Evolutionary conservation across 768 basidiomycete species (phyloP), one percentile per base, ranked within the genome.

Genomic region (Chalciporus pseudorubinellus): DNA sequence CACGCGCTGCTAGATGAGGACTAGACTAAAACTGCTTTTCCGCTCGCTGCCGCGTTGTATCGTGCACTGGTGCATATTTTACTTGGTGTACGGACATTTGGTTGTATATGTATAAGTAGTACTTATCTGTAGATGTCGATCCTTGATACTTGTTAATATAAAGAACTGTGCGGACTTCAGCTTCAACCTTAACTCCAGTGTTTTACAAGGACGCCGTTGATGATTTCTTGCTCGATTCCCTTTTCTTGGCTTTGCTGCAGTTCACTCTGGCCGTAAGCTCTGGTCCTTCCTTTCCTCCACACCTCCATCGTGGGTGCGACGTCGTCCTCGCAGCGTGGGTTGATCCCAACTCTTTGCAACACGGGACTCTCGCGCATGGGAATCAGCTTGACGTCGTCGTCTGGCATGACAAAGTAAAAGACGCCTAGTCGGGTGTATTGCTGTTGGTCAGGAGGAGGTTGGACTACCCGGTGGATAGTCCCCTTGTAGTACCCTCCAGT

Each of bases 381-480:
- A 3, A 66, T 63, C 22, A 85, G 68, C 45, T 65, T 71, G 39
- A 75, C 73, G 24, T 74, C 59, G 59, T 84, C 82, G 53, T 84
- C 76, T 0, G 77, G 66, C 72, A 75, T 70, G 28, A 64, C 66
- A 57, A 85, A 85, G 64, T 84, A 84, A 61, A 84, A 83, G 3
- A 77, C 71, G 0, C 83, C 82, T 2, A 84, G 70, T 9, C 83
- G 78, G 14, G 77, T 70, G 53, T 72, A 66, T 26, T 60, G 63
- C 26, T 67, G 76, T 55, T 85, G 83, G 52, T 83, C 81, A 0
- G 61, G 57, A 10, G 82, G 83, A 2, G 82, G 84, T 56, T 79
- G 79, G 3, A 82, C 71, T 16, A 85, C 82, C 13, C 82, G 77
- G 57, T 85, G 83, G 44, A 83, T 77, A 1, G 83, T 84, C 12